Evolutionary conservation across 306 rosid species (phyloP), one percentile per base, ranked within the genome.

Genomic region (Lablab purpureus): DNA sequence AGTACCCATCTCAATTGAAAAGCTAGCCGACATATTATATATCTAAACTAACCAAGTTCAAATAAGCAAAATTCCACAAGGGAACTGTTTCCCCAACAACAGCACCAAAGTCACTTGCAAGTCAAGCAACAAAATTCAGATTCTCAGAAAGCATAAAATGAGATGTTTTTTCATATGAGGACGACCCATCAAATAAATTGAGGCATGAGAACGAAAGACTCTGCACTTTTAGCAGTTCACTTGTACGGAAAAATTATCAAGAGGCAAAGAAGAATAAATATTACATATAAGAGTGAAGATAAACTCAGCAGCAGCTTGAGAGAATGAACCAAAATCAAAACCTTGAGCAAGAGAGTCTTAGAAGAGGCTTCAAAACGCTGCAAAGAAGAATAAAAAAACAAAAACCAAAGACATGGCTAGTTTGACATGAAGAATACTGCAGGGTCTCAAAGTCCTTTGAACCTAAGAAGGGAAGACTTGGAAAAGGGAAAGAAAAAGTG

Each of bases 101-200:
- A 83, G 36, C 60, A 55, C 54, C 69, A 37, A 68, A 27, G 15
- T 78, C 84, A 86, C 77, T 75, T 75, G 64, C 76, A 82, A 79
- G 58, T 34, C 80, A 83, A 85, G 69, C 36, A 80, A 80, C 63
- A 49, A 71, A 69, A 63, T 5, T 32, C 51, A 75, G 77, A 79
- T 60, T 62, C 73, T 74, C 67, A 30, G 68, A 79, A 66, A 66
- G 37, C 49, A 79, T 75, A 18, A 15, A 11, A 6, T 18, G 41
- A 68, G 32, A 30, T 34, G 21, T n/a, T 56, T 65, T 40, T 56
- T 49, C 51, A 66, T 21, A 32, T 40, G 51, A 51, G 54, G 12
- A 82, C 71, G 80, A 79, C 59, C 66, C 83, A 83, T 73, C 69
- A 79, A 75, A 58, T 5, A 36, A 36, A 19, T 23, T 54, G 51